phyloP scores from a whole-genome alignment of 257 asterid genomes.

The Solanum peruvianum region DNA sequence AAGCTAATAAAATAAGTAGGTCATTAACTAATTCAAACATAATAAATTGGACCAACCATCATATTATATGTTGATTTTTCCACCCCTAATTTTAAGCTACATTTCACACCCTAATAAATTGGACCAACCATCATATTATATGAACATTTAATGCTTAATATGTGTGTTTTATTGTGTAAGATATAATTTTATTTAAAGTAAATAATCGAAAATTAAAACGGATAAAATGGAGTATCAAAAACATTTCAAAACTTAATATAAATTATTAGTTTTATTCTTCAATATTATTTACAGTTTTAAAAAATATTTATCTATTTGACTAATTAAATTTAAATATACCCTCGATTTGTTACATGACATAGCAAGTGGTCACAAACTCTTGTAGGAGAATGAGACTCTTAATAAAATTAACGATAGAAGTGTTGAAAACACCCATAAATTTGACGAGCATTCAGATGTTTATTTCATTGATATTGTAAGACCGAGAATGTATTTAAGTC shows the following conservation, averaged over 20 bases:
- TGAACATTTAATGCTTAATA: not conserved
- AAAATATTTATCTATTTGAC: fast-evolving
- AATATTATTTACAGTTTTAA: fast-evolving
- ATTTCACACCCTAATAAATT: not conserved
- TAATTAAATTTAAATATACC: too few species aligned
- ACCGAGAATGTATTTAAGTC: fast-evolving
- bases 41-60: not conserved
- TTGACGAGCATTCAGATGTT: too few species aligned
- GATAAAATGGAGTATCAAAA: not conserved
- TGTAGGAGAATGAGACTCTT: too few species aligned
- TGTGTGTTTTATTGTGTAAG: not conserved
- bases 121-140: too few species aligned
- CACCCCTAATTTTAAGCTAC: not conserved
- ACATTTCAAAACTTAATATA: too few species aligned
- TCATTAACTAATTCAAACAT: not conserved
- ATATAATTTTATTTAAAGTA: too few species aligned
- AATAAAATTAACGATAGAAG: too few species aligned
- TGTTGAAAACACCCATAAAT: too few species aligned
- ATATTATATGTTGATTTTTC: not conserved
- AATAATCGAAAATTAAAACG: not conserved
- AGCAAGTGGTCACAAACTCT: too few species aligned
- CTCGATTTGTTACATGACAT: too few species aligned
- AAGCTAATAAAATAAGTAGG: not conserved
- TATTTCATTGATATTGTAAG: too few species aligned
- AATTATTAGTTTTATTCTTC: too few species aligned